Base-by-base conservation (phyloP, 1,284 basidiomycete species). In the Agaricales sp. region DNA sequence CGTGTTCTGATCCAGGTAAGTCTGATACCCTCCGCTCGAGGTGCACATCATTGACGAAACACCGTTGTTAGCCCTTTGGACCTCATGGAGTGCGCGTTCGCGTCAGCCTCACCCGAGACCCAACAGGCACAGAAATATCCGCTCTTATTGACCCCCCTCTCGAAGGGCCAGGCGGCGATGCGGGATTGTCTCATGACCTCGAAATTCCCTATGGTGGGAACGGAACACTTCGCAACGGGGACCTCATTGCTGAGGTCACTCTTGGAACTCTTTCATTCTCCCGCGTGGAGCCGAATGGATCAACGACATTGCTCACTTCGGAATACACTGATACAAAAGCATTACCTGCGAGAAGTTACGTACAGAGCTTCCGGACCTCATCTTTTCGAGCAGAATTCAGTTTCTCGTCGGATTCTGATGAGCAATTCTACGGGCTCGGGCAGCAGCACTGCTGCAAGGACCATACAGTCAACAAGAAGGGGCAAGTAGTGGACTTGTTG, bases 391-490 rank as follows among this genome's bases (percentile, higher is more conserved):
- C 67, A n/a, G 58, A 65, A 45, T 69, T 67, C 52, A 59, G 63
- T 19, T 70, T 69, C 54, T 55, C 61, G 19, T 57, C 62, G 4
- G 62, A 64, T 50, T 58, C 61, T 6, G 62, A 64, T 23, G 68
- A 70, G 50, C 63, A 64, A 55, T 63, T 69, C 51, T 68, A 63
- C 54, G 69, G 67, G 3, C 58, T 59, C 4, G 68, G 69, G 3
- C 68, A 71, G 54, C 68, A 69, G 45, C 63, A 65, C 16, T 69
- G 68, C 52, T 70, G 69, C 53, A 65, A 60, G 3, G 68, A 71
- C 50, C 58, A 69, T 54, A 63, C 63, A 1, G 64, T 71, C 4
- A 71, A 69, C 52, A 68, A 70, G 59, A 70, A 70, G 55, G 66
- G 67, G 2, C 65, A 69, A 48, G 63, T 67, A 3, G 58, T 69